A percentile compares a stretch with the other conserved stretches of the same genome.
Conservation (phyloP, 768 basidiomycete species). For the Terana coerulea region DNA sequence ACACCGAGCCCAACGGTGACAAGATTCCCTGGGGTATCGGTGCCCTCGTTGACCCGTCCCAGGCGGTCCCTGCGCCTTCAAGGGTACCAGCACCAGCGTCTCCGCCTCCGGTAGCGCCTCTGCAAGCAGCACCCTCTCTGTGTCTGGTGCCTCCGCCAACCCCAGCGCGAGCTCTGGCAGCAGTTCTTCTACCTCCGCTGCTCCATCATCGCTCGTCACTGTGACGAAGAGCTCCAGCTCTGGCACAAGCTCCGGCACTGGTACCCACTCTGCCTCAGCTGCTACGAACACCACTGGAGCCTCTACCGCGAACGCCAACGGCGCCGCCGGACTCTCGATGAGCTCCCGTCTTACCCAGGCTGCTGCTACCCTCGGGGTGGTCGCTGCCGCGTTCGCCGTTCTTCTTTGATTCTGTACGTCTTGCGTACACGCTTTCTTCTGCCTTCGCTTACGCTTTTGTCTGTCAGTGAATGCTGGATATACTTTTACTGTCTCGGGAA, state of each 20-base stretch:
- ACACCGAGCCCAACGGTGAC: conserved; percentile 43
- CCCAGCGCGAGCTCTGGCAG: neutral
- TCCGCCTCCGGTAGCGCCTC: conserved; percentile 9
- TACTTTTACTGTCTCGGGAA: neutral
- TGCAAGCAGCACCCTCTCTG: neutral
- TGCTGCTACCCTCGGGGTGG: conserved; percentile 18
- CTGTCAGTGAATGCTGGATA: neutral
- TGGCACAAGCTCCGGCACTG: neutral
- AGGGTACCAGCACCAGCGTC: conserved; percentile 1
- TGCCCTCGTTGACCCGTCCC: conserved; percentile 42
- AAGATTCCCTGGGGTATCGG: conserved; percentile 68
- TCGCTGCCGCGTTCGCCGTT: conserved; percentile 21
- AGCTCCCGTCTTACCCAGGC: conserved; percentile 17
- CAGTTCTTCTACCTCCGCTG: conserved; percentile 3
- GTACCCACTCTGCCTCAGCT: neutral
- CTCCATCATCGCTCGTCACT: neutral
- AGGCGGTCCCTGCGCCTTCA: conserved; percentile 25
- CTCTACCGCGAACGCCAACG: conserved; percentile 5
- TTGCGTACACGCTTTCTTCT: neutral
- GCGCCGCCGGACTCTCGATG: conserved; percentile 13
- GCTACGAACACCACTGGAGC: conserved; percentile 7
- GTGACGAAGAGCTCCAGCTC: neutral
- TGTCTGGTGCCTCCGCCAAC: conserved; percentile 1
- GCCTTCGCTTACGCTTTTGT: neutral
- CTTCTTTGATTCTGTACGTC: conserved; percentile 16